Evolutionary conservation across 495 filamentous ascomycete species (phyloP).

Genomic region (Penicillium pancosmium): DNA sequence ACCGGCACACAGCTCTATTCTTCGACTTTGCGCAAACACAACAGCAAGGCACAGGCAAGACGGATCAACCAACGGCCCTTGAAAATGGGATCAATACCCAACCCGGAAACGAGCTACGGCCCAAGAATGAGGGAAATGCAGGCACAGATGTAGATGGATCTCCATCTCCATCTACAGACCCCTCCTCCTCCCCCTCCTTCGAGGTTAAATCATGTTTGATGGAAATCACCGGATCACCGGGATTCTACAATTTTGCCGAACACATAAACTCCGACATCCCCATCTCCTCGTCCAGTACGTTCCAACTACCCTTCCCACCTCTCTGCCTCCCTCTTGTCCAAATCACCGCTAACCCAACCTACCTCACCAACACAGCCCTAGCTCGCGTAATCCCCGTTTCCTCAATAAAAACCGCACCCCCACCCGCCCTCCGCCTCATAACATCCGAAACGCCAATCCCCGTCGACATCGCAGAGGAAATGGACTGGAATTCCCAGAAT

Average conservation of each 20-base stretch:
- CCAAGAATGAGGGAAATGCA: no score
- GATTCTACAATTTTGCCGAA: constrained; percentile 22
- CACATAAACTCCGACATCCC: constrained; percentile 19
- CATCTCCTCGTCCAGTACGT: constrained; percentile 14
- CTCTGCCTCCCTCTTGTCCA: no score
- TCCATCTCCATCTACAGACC: not conserved
- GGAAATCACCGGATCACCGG: constrained; percentile 23
- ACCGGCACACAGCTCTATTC: constrained; percentile 27
- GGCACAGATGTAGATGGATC: not conserved
- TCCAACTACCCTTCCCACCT: no score
- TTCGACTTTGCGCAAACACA: constrained; percentile 18
- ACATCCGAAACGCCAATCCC: constrained; percentile 15
- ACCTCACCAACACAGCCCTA: constrained; percentile 9
- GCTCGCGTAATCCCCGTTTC: constrained; percentile 15
- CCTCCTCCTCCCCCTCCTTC: no score
- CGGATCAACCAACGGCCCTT: not conserved
- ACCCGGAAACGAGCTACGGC: no score
- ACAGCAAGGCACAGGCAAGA: not conserved
- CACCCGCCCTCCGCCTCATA: constrained; percentile 4
- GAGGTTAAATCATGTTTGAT: constrained; percentile 12
- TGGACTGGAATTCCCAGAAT: constrained; percentile 34
- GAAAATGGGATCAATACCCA: not conserved
- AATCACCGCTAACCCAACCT: not conserved
- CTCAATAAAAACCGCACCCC: constrained; percentile 7
- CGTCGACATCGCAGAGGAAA: not conserved